These are phyloP conservation scores for Tolypocladium pustulatum DNA, from an alignment of 2,329 filamentous ascomycete species.

Conservation along the genomic window DNA sequence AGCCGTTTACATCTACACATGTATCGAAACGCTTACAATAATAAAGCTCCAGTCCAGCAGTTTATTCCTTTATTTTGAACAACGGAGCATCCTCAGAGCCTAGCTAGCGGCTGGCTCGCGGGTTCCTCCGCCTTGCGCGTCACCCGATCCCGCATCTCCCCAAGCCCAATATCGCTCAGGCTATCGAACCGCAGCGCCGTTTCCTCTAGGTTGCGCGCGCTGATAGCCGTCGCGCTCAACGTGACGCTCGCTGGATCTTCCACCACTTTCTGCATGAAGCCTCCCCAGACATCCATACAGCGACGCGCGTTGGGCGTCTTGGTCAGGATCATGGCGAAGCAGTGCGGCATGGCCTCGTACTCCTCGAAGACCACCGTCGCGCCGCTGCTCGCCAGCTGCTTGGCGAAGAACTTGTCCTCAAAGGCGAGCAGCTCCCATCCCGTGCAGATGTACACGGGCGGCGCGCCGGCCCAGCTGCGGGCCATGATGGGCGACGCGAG, in stretches of 20 bases:
- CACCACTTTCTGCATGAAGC: conserved; percentile 39
- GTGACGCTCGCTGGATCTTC: conserved; percentile 20
- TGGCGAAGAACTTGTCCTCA: conserved; percentile 52
- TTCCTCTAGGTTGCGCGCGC: conserved; percentile 42
- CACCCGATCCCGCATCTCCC: conserved; percentile 31
- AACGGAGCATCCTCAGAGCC: conserved; percentile 12
- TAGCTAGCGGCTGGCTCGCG: conserved; percentile 11
- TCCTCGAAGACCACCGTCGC: conserved; percentile 57
- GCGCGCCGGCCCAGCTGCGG: conserved; percentile 47
- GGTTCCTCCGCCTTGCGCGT: conserved; percentile 12
- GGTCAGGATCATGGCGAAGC: conserved; percentile 51
- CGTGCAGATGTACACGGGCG: conserved; percentile 57
- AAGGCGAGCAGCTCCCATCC: conserved; percentile 66
- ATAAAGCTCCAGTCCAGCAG: not conserved
- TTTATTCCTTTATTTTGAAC: not conserved
- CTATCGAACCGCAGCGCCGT: conserved; percentile 28
- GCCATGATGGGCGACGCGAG: conserved; percentile 53
- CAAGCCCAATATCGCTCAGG: conserved; percentile 31
- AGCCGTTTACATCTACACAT: not conserved
- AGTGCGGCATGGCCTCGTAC: conserved; percentile 75
- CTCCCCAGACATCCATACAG: conserved; percentile 44
- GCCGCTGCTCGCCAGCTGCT: conserved; percentile 42
- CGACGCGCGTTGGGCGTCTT: conserved; percentile 31
- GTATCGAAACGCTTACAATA: no score
- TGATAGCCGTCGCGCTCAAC: conserved; percentile 33